Conservation (phyloP, 352 stramenopile genomes). For the Globisporangium solare region DNA sequence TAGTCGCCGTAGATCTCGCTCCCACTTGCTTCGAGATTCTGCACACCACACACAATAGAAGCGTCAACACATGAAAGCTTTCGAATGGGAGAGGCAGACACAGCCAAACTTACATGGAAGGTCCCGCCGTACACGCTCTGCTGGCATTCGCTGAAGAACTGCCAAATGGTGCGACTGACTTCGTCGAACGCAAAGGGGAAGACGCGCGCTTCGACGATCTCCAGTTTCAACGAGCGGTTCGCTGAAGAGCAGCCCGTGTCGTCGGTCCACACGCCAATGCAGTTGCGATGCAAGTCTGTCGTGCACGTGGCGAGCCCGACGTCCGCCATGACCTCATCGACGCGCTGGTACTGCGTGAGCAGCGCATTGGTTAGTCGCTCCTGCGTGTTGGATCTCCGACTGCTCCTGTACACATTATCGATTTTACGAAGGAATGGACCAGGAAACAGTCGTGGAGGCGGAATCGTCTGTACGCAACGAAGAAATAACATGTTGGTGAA, state of each 20-base stretch:
- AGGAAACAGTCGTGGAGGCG: too few relatives aligned
- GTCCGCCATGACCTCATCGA: neutral
- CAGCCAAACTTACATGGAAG: neutral
- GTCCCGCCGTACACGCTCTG: neutral
- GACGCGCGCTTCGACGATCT: neutral
- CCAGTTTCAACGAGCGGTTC: neutral
- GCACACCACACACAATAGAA: neutral
- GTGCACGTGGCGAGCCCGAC: neutral
- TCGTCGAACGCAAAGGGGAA: neutral
- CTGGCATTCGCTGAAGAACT: neutral
- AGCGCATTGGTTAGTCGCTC: neutral
- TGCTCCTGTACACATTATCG: neutral
- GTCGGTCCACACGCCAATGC: neutral
- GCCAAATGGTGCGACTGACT: neutral
- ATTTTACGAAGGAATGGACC: too few relatives aligned
- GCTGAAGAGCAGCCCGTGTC: neutral
- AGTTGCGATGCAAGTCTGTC: neutral
- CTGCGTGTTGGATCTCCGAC: neutral
- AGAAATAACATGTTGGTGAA: too few relatives aligned
- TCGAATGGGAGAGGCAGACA: neutral
- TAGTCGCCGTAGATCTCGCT: neutral
- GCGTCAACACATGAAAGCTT: neutral
- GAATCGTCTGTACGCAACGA: neutral
- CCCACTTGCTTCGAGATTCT: neutral
- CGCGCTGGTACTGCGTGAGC: neutral